Base-by-base conservation (phyloP, 1,284 basidiomycete genomes). In the Cutaneotrichosporon dermatis region DNA sequence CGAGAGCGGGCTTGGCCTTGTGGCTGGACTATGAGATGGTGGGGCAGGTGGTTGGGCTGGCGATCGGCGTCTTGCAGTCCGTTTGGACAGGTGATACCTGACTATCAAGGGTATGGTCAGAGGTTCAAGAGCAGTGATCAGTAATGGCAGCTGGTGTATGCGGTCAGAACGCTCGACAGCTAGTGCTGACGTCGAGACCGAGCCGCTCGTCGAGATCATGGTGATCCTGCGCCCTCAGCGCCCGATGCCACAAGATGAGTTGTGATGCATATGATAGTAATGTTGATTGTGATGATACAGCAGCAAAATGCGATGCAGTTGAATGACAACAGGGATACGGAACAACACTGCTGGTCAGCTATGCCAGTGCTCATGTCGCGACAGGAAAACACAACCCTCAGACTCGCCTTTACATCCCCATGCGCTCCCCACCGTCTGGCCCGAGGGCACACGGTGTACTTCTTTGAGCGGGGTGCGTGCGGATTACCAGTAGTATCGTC, bases 401-500 rank as follows among this genome's bases (percentile, higher is more conserved):
- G 70, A 61, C 68, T 72, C 69, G 70, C 66, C 70, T 72, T 72
- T 60, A 53, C 45, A 12, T 61, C 68, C 65, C 59, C 70, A 62
- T 59, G 40, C 65, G 56, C 65, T 65, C 70, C 66, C 64, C 57
- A 53, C 56, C 41, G 48, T 7, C 42, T 44, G 11, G 46, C 34
- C 43, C 56, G 15, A 3, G 10, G 40, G 41, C 13, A 15, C 42
- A 15, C 39, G 35, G 51, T 33, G 49, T 51, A 49, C 40, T 54
- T 50, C 16, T 40, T 6, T 9, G 55, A 58, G 62, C 53, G 57
- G 69, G 65, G 69, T 67, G 65, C 52, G 60, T 68, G 48, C 66
- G 66, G 70, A 69, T 70, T 70, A 72, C 70, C 69, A 72, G 66
- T 67, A 40, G 58, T 54, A 60, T 68, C 68, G 58, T 71, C 69